Base-by-base conservation (phyloP, 441 rosid genomes). In the Adansonia grandidieri region DNA sequence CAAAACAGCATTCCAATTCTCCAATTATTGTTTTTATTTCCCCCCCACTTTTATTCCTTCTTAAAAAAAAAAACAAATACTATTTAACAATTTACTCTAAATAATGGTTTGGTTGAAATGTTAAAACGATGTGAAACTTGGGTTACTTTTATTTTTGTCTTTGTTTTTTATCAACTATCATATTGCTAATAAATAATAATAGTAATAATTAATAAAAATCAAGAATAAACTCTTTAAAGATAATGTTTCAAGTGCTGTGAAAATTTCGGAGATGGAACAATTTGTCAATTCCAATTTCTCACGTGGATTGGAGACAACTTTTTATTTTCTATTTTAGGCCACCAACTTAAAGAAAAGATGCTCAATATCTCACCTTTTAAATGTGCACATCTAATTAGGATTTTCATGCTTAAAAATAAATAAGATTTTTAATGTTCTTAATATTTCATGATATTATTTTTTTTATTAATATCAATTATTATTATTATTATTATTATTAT, bases 291-390 rank as follows among this genome's bases (percentile, higher is more conserved):
- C 20, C 8, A 51, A 14, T 28, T 15, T 70, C 44, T 6, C 74
- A 50, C 58, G 58, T 71, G 74, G 61, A 14, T 15, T 48, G 1
- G 11, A 15, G 32, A 50, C 6, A 51, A 15, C 37, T 32, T 32
- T 60, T 9, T 20, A 22, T 20, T 56, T 11, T 71, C 58, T 8
- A 28, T 15, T 68, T 28, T 53, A 28, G 74, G 9, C 24, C 62
- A 71, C 56, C 60, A 24, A 28, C 61, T 28, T 51, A 53, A 1
- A 32, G 37, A 47, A 71, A 28, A 71, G 61, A 71, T 71, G 62
- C 74, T 51, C 61, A 51, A 47, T n/a, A 71, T 51, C 61, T 71
- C 61, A 71, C 53, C 47, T 28, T 71, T 51, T 71, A 71, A 70
- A 71, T 71, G 22, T 53, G 74, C 45, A 57, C 3, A 50, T 47